A percentile compares a stretch with the other conserved stretches of the same genome.
These are phyloP conservation scores for Lepidopterella palustris DNA, from an alignment of 495 filamentous ascomycete genomes.

Conservation along the genomic window DNA sequence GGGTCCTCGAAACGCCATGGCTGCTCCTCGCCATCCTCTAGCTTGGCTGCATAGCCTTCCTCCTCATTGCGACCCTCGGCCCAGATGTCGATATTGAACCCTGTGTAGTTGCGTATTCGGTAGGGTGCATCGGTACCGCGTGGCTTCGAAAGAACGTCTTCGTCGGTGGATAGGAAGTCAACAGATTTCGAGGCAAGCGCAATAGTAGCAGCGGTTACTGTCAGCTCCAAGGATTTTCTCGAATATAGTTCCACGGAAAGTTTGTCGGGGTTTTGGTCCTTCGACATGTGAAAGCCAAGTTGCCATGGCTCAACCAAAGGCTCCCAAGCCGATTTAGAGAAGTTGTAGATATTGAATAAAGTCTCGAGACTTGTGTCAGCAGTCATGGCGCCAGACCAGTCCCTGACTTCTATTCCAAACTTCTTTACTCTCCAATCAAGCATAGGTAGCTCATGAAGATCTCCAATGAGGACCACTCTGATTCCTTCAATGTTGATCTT, in stretches of 20 bases:
- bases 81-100: constrained; percentile 81
- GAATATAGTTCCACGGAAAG: constrained; percentile 82
- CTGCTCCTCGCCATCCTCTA: constrained; percentile 81
- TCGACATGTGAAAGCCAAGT: constrained; percentile 81
- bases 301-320: constrained; percentile 95
- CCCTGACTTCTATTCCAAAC: constrained; percentile 72
- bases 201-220: constrained; percentile 88
- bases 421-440: constrained; percentile 90
- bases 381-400: constrained; percentile 85
- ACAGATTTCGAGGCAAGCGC: constrained; percentile 87
- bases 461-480: constrained; percentile 87
- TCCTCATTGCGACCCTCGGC: constrained; percentile 51
- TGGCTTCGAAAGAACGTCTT: constrained; percentile 92
- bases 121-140: constrained; percentile 88
- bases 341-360: constrained; percentile 96
- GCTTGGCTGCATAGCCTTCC: constrained; percentile 63
- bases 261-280: constrained; percentile 64
- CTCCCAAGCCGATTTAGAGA: constrained; percentile 97
- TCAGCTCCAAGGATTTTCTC: constrained; percentile 82
- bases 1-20: constrained; percentile 97
- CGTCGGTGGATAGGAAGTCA: constrained; percentile 78
- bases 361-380: constrained; percentile 86
- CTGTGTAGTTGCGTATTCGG: constrained; percentile 88
- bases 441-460: constrained; percentile 88
- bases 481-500: constrained; percentile 80